Conservation (phyloP, 768 basidiomycete genomes). For the Coprinopsis cinerea region DNA sequence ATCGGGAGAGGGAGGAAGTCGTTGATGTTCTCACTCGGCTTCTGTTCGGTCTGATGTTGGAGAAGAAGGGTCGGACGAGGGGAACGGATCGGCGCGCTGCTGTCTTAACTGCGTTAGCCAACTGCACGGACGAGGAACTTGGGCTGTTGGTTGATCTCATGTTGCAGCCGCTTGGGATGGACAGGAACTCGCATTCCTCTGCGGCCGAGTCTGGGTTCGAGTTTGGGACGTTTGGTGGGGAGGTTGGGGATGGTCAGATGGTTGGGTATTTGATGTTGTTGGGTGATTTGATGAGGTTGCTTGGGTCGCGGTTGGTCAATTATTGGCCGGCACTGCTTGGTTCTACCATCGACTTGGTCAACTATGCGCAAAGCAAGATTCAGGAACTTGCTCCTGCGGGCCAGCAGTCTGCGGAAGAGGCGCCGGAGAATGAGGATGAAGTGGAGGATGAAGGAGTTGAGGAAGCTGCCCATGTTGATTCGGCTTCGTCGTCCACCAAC, state of each 20-base stretch:
- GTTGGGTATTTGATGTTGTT: constrained; percentile 82
- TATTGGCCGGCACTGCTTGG: constrained; percentile 77
- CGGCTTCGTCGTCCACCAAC: constrained; percentile 20
- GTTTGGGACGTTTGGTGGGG: constrained; percentile 9
- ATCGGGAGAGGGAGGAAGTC: constrained; percentile 54
- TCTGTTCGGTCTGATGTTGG: constrained; percentile 84
- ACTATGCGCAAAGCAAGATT: constrained; percentile 51
- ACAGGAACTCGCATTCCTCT: constrained; percentile 16
- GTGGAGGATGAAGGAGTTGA: constrained; percentile 27
- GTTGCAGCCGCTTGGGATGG: constrained; percentile 60
- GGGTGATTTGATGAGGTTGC: constrained; percentile 74
- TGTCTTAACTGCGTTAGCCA: constrained; percentile 63
- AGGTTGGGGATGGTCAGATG: constrained; percentile 57
- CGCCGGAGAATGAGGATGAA: constrained; percentile 21
- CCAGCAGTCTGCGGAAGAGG: constrained; percentile 23
- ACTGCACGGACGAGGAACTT: constrained; percentile 71
- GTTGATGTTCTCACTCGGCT: constrained; percentile 69
- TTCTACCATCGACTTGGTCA: constrained; percentile 59
- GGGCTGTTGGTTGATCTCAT: constrained; percentile 79
- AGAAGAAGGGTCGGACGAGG: constrained; percentile 62
- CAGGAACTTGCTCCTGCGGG: constrained; percentile 16
- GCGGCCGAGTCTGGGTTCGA: constrained; percentile 15
- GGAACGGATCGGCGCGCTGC: constrained; percentile 70
- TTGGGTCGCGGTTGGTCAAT: constrained; percentile 63
- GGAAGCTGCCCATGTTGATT: constrained; percentile 26